phyloP scores from a whole-genome alignment of 192 early-diverging fungal genomes.

The Podila epigama region DNA sequence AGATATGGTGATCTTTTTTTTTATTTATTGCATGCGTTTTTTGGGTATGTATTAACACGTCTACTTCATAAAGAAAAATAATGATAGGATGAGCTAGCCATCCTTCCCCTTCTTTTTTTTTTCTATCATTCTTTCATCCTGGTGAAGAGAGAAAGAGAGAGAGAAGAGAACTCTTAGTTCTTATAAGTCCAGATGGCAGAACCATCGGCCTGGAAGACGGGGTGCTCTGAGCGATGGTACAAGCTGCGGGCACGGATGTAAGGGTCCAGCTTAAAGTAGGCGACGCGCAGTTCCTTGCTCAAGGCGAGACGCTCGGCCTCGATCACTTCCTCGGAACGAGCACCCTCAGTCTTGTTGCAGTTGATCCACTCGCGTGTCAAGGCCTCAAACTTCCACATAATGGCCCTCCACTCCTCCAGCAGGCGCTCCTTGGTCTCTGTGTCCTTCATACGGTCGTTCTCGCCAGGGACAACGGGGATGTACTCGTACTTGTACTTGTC shows the following conservation, averaged over 20 bases:
- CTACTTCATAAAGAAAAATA: no score
- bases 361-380: conserved; percentile 59
- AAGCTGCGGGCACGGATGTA: conserved; percentile 52
- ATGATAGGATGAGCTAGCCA: no score
- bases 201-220: conserved; percentile 44
- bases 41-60: no score
- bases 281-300: conserved; percentile 52
- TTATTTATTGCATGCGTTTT: no score
- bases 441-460: conserved; percentile 61
- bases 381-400: conserved; percentile 57
- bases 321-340: conserved; percentile 44
- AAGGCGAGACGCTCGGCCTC: conserved; percentile 44
- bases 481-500: conserved; percentile 64
- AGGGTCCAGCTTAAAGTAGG: conserved; percentile 58
- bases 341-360: conserved; percentile 14
- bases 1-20: no score
- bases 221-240: conserved; percentile 47
- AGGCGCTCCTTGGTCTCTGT: conserved; percentile 33
- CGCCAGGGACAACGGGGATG: conserved; percentile 17
- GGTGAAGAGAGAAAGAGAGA: neutral
- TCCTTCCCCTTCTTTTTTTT: neutral
- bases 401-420: conserved; percentile 33
- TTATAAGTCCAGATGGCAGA: conserved; percentile 23
- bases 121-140: neutral
- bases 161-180: conserved; percentile 8